phyloP scores from a whole-genome alignment of 2,329 filamentous ascomycete genomes.

The Ophiocordyceps australis region DNA sequence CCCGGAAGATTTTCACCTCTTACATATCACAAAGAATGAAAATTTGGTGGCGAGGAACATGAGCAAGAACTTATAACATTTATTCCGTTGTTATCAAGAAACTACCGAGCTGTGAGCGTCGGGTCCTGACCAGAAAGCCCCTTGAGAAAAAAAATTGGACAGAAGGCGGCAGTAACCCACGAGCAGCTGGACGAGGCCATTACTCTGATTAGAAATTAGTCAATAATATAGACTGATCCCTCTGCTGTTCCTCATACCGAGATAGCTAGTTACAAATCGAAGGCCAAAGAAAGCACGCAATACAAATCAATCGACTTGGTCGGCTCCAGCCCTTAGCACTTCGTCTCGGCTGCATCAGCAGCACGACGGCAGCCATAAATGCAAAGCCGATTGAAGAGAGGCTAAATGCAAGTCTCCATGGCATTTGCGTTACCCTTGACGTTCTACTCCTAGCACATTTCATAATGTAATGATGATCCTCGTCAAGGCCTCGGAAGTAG shows the following conservation, averaged over 20 bases:
- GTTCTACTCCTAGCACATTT: conserved; percentile 9
- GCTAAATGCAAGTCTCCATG: background rate
- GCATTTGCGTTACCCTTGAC: conserved; percentile 1
- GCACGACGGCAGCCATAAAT: no score
- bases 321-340: no score
- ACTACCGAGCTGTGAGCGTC: no score
- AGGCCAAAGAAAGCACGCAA: background rate
- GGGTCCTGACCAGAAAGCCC: no score
- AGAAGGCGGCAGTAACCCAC: no score
- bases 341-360: no score
- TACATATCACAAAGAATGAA: conserved; percentile 41
- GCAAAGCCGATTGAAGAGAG: no score
- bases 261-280: conserved; percentile 1
- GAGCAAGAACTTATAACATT: no score
- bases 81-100: no score
- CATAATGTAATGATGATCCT: conserved; percentile 4
- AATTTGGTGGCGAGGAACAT: conserved; percentile 84
- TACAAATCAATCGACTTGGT: no score
- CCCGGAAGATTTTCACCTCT: conserved; percentile 59
- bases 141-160: no score
- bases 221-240: background rate
- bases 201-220: background rate
- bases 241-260: background rate
- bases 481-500: conserved; percentile 1
- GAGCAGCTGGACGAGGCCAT: no score